Evolutionary conservation across 768 basidiomycete species (phyloP).

Genomic region (Tricholoma matsutake): DNA sequence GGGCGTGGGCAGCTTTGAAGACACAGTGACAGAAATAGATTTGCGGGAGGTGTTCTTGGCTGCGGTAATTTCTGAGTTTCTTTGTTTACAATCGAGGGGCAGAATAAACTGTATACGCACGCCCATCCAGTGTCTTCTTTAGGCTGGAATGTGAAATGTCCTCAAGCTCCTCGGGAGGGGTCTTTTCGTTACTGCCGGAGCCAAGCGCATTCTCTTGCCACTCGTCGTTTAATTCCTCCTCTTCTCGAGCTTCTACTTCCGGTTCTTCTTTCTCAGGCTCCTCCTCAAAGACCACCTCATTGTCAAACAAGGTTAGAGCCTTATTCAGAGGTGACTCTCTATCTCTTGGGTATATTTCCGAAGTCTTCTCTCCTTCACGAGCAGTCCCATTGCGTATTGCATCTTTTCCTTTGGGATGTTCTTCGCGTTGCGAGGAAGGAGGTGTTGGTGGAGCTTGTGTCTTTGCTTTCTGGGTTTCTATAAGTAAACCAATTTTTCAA

Average conservation of each 20-base stretch:
- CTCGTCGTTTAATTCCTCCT: background rate
- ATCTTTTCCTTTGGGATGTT: background rate
- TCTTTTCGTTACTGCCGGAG: background rate
- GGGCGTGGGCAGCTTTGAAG: background rate
- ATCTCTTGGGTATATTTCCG: background rate
- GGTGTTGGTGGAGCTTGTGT: background rate
- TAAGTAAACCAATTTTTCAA: background rate
- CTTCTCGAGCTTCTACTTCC: background rate
- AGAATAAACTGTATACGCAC: background rate
- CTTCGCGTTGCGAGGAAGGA: background rate
- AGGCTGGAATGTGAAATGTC: background rate
- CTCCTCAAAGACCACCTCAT: background rate
- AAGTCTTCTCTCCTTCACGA: background rate
- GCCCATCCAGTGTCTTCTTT: background rate
- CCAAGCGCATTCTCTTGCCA: too few species aligned
- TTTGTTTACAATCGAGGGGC: background rate
- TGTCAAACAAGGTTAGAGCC: background rate
- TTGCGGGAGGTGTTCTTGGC: background rate
- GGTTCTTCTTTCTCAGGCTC: background rate
- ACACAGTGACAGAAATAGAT: background rate
- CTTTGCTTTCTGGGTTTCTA: background rate
- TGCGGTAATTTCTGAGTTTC: background rate
- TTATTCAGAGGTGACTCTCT: background rate
- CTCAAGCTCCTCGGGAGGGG: background rate
- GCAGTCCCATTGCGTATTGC: background rate